Evolutionary conservation across 1,284 basidiomycete species (phyloP), one percentile per base, ranked within the genome.

Genomic region (Marasmius tenuissimus): DNA sequence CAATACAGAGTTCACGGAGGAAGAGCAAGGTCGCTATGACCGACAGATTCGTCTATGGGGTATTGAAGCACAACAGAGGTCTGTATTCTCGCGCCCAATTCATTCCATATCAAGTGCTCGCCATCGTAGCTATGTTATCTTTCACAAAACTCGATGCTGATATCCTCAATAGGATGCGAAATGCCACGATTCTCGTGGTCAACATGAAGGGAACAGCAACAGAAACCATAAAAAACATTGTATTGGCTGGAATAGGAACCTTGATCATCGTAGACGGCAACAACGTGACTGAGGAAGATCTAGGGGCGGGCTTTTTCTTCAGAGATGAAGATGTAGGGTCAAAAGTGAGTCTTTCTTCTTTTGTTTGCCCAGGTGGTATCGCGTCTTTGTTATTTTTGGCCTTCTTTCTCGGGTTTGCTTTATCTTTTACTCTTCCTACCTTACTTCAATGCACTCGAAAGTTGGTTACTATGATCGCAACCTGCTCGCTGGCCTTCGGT

Each of bases 11-110:
- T 73, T 81, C 57, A 81, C 80, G 50, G 80, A 82, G 64, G 81
- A 82, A 67, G 80, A 83, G 68, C 80, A 80, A 16, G 80, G 76
- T 40, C 78, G 98, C 35, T 98, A 99, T 74, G 97, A 98, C 76
- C 89, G 97, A 45, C 97, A 98, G 77, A 98, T 99, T 79, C 87
- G 97, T 34, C 79, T 98, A 63, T 99, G 97, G 97, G 97, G 97
- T 50, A 85, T 98, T 35, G 97, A 98, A 74, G 97, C 97, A 34
- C 97, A 99, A 75, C 95, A 97, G 76, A 85, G 89, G 95, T 94
- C 65, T 69, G 80, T 73, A n/a, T n/a, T n/a, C n/a, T 63, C 33
- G 16, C 27, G 40, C 34, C 47, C 14, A 42, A 57, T 42, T 62
- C 62, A 53, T 52, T 16, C 56, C 38, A 33, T 53, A 45, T 55